Conservation (phyloP, 352 stramenopile species). For the Blastocystis sp. region DNA sequence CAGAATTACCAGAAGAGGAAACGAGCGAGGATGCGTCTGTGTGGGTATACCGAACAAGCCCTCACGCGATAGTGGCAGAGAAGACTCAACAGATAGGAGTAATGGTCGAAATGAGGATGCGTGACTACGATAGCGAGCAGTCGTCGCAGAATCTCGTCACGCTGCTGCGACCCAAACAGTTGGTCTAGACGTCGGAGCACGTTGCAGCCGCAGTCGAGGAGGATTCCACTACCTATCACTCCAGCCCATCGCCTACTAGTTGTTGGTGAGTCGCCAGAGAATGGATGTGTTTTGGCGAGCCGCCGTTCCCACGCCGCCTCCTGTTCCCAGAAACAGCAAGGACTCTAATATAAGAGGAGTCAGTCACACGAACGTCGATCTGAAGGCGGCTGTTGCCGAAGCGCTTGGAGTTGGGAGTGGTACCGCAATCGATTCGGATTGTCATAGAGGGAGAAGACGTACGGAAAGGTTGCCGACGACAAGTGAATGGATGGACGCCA, state of each 20-base stretch:
- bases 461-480: neutral
- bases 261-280: neutral
- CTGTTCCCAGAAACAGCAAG: conserved; percentile 40
- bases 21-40: neutral
- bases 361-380: neutral
- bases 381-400: neutral
- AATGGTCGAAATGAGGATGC: conserved; percentile 39
- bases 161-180: neutral
- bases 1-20: conserved; percentile 20
- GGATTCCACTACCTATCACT: neutral
- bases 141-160: conserved; percentile 1
- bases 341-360: neutral
- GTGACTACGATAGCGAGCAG: conserved; percentile 3
- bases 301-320: neutral
- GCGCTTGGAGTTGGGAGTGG: neutral
- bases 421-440: neutral
- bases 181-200: neutral
- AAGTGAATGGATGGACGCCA: neutral
- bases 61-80: neutral
- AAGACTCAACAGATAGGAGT: neutral
- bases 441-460: neutral
- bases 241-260: neutral
- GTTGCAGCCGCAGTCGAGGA: conserved; percentile 37
- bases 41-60: neutral
- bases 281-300: conserved; percentile 34